phyloP scores from a whole-genome alignment of 352 stramenopile species.

The Pythium periplocum region DNA sequence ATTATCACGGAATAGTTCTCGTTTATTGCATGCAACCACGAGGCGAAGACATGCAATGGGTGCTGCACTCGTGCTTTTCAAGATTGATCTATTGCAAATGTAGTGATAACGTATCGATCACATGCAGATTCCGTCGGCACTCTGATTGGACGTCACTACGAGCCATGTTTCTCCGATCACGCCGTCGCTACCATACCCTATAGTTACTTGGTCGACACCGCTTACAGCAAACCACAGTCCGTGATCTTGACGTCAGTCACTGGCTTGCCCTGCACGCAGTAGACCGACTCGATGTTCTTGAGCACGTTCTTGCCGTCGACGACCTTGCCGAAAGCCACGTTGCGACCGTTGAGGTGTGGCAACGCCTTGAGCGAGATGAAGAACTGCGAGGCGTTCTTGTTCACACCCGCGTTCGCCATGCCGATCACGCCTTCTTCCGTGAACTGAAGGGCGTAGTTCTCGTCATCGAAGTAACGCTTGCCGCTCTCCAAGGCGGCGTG shows the following conservation, averaged over 20 bases:
- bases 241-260: constrained; percentile 79
- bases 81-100: too few relatives aligned
- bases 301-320: constrained; percentile 80
- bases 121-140: not conserved
- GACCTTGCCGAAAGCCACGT: constrained; percentile 86
- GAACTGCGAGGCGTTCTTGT: constrained; percentile 99
- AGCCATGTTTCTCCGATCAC: not conserved
- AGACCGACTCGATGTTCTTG: constrained; percentile 79
- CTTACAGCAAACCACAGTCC: constrained; percentile 73
- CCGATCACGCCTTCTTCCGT: constrained; percentile 76
- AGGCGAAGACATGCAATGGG: too few relatives aligned
- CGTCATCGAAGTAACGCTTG: constrained; percentile 77
- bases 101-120: too few relatives aligned
- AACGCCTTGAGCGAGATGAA: constrained; percentile 94
- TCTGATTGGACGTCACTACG: not conserved
- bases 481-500: constrained; percentile 65
- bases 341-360: constrained; percentile 83
- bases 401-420: constrained; percentile 97
- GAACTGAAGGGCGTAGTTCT: constrained; percentile 86
- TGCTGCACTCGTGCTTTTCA: too few relatives aligned
- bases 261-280: constrained; percentile 79
- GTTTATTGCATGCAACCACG: too few relatives aligned
- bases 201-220: constrained; percentile 6
- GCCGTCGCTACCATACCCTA: not conserved
- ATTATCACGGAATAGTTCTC: too few relatives aligned